Conservation (phyloP, 192 early-diverging fungal species). For the Entomortierella lignicola region DNA sequence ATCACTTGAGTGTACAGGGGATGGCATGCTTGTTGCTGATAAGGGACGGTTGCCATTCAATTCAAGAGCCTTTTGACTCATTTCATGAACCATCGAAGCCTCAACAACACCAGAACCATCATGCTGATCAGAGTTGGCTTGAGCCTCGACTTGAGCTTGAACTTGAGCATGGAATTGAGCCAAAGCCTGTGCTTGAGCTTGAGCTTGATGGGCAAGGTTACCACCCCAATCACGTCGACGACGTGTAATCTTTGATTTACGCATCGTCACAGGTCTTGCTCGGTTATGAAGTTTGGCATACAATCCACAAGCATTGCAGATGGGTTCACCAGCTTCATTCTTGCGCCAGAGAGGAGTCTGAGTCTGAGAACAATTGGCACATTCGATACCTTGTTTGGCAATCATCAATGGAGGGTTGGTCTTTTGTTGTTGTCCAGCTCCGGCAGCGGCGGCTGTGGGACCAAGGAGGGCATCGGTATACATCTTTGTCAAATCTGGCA, state of each 20-base stretch:
- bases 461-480: slow-evolving; percentile 37
- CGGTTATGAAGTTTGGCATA: slow-evolving; percentile 95
- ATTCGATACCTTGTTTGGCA: slow-evolving; percentile 57
- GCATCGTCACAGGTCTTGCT: slow-evolving; percentile 85
- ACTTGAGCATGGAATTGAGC: slow-evolving; percentile 45
- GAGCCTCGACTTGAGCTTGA: slow-evolving; percentile 40
- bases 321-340: slow-evolving; percentile 75
- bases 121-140: too few species aligned
- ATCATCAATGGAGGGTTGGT: slow-evolving; percentile 46
- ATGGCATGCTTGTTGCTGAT: neutral
- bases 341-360: slow-evolving; percentile 85
- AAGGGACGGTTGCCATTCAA: slow-evolving; percentile 11
- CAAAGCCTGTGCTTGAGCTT: slow-evolving; percentile 46
- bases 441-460: too few species aligned
- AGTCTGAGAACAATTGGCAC: slow-evolving; percentile 79
- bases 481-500: slow-evolving; percentile 51
- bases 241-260: slow-evolving; percentile 72
- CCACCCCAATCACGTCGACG: slow-evolving; percentile 66
- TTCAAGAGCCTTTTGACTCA: slow-evolving; percentile 21
- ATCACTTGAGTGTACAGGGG: slow-evolving; percentile 16
- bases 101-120: neutral
- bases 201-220: slow-evolving; percentile 49
- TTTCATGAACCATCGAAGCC: slow-evolving; percentile 35
- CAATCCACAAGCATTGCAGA: slow-evolving; percentile 87
- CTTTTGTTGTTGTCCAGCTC: too few species aligned